phyloP scores from a whole-genome alignment of 2,329 filamentous ascomycete genomes.

The Cephalotrichum gorgonifer region DNA sequence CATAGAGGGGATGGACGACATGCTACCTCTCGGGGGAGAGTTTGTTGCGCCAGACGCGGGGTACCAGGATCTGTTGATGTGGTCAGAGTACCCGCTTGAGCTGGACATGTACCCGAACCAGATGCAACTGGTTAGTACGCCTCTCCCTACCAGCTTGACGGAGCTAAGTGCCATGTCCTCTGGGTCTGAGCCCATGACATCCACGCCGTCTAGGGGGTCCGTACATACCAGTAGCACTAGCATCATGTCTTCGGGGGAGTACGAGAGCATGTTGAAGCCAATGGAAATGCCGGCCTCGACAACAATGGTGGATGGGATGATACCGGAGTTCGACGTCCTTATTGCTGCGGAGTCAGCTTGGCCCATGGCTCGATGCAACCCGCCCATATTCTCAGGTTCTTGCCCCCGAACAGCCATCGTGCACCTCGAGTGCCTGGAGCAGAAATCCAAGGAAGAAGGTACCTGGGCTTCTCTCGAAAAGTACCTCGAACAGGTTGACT shows the following conservation, averaged over 20 bases:
- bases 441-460: constrained; percentile 34
- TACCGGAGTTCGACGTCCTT: constrained; percentile 35
- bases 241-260: constrained; percentile 30
- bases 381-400: constrained; percentile 28
- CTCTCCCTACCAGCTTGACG: constrained; percentile 25
- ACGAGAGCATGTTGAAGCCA: constrained; percentile 21
- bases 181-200: constrained; percentile 28
- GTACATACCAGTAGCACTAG: constrained; percentile 36
- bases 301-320: constrained; percentile 16
- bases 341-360: constrained; percentile 37
- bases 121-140: constrained; percentile 20
- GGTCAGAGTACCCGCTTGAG: constrained; percentile 32
- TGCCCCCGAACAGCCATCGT: constrained; percentile 40
- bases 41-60: constrained; percentile 23
- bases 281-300: constrained; percentile 17
- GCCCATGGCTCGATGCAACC: constrained; percentile 41
- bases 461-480: constrained; percentile 35
- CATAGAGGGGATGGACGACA: constrained; percentile 28
- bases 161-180: constrained; percentile 31
- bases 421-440: constrained; percentile 39
- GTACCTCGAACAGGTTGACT: constrained; percentile 25
- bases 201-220: constrained; percentile 29
- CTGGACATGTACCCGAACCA: constrained; percentile 27
- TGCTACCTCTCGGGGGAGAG: constrained; percentile 25
- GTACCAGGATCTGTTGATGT: constrained; percentile 33